Conservation (phyloP, 768 basidiomycete genomes). For the Russula brevipes region DNA sequence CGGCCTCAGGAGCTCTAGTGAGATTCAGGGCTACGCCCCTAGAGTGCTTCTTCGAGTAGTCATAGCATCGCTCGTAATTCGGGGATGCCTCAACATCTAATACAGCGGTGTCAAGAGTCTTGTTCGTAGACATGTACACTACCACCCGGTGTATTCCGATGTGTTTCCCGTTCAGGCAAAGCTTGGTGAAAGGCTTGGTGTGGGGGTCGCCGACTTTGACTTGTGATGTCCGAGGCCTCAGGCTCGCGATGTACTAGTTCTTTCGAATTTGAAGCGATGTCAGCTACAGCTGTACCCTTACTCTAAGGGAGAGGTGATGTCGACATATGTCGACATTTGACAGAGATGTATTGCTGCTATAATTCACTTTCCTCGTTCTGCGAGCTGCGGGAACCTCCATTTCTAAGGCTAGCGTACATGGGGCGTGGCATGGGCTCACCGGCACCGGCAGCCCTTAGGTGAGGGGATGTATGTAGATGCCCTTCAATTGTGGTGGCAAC, state of each 20-base stretch:
- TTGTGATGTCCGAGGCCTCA: background rate
- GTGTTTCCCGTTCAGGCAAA: background rate
- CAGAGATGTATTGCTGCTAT: too few species aligned
- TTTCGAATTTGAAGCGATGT: too few species aligned
- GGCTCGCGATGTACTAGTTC: background rate
- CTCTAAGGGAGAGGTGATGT: too few species aligned
- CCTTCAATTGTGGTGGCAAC: too few species aligned
- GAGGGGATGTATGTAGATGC: too few species aligned
- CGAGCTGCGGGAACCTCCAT: too few species aligned
- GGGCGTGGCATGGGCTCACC: too few species aligned
- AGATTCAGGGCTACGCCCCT: background rate
- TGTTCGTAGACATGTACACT: background rate
- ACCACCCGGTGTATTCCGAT: background rate
- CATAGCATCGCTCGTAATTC: background rate
- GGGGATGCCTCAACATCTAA: background rate
- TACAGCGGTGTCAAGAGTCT: background rate
- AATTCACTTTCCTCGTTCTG: too few species aligned
- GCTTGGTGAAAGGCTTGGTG: background rate
- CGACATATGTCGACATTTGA: too few species aligned
- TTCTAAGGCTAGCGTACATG: too few species aligned
- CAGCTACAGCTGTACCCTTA: too few species aligned
- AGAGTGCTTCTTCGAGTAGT: background rate
- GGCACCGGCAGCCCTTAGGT: too few species aligned
- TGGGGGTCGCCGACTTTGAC: background rate
- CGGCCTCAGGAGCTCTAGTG: background rate